Percentiles rank a stretch among this genome's conserved stretches.
These are phyloP conservation scores for Citeromyces siamensis DNA, from an alignment of 1,139 yeast species.

Conservation along the genomic window DNA sequence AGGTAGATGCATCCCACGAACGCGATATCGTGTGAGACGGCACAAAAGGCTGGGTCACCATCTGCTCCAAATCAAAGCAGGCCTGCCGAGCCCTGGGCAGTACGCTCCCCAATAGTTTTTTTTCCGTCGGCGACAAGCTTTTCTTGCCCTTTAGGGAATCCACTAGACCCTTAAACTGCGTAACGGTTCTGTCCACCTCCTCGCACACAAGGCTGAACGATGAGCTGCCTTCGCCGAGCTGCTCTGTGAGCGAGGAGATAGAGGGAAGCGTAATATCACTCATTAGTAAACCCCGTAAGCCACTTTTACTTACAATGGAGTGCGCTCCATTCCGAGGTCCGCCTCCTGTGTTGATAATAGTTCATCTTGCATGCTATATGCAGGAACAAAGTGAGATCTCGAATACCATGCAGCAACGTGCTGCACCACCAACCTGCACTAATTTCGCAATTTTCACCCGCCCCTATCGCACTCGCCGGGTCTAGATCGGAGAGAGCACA, in stretches of 20 bases:
- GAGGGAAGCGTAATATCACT: not conserved
- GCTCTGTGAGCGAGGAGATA: not conserved
- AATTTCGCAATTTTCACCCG: too few species aligned
- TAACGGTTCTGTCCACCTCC: too few species aligned
- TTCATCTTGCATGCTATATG: not conserved
- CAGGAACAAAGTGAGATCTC: constrained; percentile 2
- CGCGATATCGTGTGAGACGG: not conserved
- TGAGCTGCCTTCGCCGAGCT: too few species aligned
- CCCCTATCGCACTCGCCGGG: too few species aligned
- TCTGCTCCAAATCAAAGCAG: not conserved
- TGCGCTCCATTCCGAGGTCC: not conserved
- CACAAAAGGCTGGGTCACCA: constrained; percentile 1
- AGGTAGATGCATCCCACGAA: not conserved
- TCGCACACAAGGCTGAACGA: too few species aligned
- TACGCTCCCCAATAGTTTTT: not conserved
- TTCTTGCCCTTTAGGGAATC: too few species aligned
- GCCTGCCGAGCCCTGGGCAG: not conserved
- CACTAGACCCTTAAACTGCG: too few species aligned
- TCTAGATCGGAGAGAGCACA: too few species aligned
- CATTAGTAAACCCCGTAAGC: too few species aligned
- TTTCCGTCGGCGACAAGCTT: not conserved
- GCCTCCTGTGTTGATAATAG: not conserved
- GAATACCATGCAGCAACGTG: too few species aligned
- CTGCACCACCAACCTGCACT: too few species aligned
- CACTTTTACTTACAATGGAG: too few species aligned